Evolutionary conservation across 495 filamentous ascomycete species (phyloP), one percentile per base, ranked within the genome.

Genomic region (Penicillium arizonense): DNA sequence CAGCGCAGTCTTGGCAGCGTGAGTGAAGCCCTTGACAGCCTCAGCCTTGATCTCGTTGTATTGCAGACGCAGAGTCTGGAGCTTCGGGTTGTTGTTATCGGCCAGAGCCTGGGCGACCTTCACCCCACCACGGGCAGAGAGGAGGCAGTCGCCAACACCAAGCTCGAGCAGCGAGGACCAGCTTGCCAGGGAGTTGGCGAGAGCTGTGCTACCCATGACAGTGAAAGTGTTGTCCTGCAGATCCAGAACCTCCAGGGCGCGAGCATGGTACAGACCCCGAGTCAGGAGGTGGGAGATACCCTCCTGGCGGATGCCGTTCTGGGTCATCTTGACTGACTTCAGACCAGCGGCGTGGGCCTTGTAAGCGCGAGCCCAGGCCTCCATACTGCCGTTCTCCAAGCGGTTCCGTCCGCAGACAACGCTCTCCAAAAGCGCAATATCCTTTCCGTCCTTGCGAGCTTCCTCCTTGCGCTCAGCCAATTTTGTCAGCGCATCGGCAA

Each of bases 191-290:
- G 90, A 90, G 52, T 80, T 79, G 3, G 88, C 84, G 37, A 98
- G 76, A 26, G 91, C 91, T 59, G 74, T 83, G 4, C 91, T 90
- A 7, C 92, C 94, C 50, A 79, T 73, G 32, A 84, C 57, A 7
- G 95, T 97, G 64, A 97, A 97, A 10, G 94, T 97, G 71, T 98
- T 98, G 67, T 98, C 94, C 73, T 98, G 92, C 58, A 98, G 71
- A 78, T 98, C 94, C 33, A 97, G 68, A 38, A 89, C 79, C 66
- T 83, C 70, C 33, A 98, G 77, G 32, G 73, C 72, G 18, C 64
- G 75, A 30, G 87, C 81, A 55, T 86, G 78, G 45, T 79, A 75
- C 36, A 98, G 77, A 54, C 94, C 94, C 41, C 91, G 77, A 52
- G 80, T 82, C 43, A 98, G 64, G 41, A 98, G 71, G 55, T 82